Percentiles rank a stretch among this genome's conserved stretches.
phyloP scores from a whole-genome alignment of 768 basidiomycete genomes.

The Myochromella boudieri region DNA sequence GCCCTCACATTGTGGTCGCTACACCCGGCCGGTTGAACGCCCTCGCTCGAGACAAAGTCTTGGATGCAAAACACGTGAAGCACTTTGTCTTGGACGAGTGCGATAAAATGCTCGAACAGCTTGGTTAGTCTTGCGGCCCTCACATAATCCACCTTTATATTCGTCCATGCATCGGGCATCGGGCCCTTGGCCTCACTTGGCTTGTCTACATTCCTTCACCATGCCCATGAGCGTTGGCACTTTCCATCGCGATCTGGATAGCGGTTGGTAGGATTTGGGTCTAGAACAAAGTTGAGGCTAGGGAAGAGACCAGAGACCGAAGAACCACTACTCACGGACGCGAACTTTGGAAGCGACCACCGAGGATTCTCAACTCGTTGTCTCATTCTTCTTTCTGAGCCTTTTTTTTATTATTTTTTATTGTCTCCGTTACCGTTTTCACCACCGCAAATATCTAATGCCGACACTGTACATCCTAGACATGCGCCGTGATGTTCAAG shows the following conservation, averaged over 20 bases:
- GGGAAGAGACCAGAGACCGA: constrained; percentile 24
- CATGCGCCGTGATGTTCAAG: constrained; percentile 99
- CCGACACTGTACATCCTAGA: constrained; percentile 76
- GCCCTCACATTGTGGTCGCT: constrained; percentile 98
- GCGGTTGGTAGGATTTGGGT: constrained; percentile 37
- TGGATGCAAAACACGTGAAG: constrained; percentile 96
- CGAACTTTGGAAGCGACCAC: constrained; percentile 33
- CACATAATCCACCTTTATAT: constrained; percentile 51
- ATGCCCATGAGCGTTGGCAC: constrained; percentile 35
- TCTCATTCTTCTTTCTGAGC: constrained; percentile 21
- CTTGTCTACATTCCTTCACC: constrained; percentile 36
- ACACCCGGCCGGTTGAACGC: constrained; percentile 98
- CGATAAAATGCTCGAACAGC: constrained; percentile 99
- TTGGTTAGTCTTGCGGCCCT: constrained; percentile 95
- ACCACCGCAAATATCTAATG: constrained; percentile 57
- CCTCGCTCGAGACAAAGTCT: constrained; percentile 89
- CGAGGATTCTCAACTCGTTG: constrained; percentile 30
- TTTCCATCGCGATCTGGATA: constrained; percentile 35
- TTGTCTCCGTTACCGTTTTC: constrained; percentile 53
- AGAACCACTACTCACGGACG: constrained; percentile 32
- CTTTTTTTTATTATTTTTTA: constrained; percentile 39
- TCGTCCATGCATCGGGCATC: constrained; percentile 41
- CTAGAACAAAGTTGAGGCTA: constrained; percentile 35
- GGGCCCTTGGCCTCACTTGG: constrained; percentile 37
- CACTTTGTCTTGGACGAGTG: constrained; percentile 99